phyloP scores from a whole-genome alignment of 176 grass and related monocot species.

The Avena sativa region DNA sequence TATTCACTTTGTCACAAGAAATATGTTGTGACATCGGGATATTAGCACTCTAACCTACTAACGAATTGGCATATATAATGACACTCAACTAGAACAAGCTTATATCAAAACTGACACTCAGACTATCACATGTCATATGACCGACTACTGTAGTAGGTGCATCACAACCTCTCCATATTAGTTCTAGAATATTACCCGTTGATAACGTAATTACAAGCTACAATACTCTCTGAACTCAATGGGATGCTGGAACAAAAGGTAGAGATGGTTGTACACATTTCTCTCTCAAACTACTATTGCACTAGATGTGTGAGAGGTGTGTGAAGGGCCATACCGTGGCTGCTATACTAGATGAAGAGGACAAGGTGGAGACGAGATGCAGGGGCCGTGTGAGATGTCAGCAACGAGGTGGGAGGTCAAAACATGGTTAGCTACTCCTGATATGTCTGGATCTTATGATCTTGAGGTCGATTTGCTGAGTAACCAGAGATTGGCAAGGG shows the following conservation, averaged over 20 bases:
- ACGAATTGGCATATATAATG: not conserved
- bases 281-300: slow-evolving; percentile 19
- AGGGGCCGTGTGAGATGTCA: too few species aligned
- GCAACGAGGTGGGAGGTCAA: too few species aligned
- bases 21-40: not conserved
- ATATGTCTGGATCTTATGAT: too few species aligned
- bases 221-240: slow-evolving; percentile 39
- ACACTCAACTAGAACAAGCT: not conserved
- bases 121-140: not conserved
- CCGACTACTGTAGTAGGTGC: not conserved
- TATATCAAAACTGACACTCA: slow-evolving; percentile 32
- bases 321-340: too few species aligned
- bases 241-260: slow-evolving; percentile 40
- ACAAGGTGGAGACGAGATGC: too few species aligned
- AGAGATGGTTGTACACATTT: slow-evolving; percentile 66
- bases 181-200: slow-evolving; percentile 28
- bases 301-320: too few species aligned
- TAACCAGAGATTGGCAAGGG: too few species aligned
- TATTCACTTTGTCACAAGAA: not conserved
- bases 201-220: slow-evolving; percentile 36
- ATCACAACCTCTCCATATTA: slow-evolving; percentile 11
- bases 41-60: not conserved
- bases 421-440: too few species aligned
- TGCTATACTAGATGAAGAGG: too few species aligned
- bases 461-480: too few species aligned